Conservation (phyloP, 2,329 filamentous ascomycete species). For the Neofusicoccum cordaticola region DNA sequence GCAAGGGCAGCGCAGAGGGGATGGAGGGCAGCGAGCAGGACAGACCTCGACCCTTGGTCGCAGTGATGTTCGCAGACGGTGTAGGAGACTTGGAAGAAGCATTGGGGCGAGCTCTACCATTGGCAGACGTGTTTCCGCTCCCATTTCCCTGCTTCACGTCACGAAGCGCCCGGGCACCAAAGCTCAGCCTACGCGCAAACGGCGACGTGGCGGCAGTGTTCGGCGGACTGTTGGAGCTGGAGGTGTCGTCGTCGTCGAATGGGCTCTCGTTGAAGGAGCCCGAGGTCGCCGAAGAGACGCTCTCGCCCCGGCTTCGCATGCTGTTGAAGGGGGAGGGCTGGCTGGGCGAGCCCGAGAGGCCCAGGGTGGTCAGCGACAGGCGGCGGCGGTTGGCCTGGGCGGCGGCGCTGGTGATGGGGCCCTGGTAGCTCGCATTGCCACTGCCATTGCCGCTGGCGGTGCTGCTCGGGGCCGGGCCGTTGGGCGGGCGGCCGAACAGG, state of each 20-base stretch:
- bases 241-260: constrained; percentile 59
- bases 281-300: constrained; percentile 47
- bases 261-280: constrained; percentile 50
- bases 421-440: constrained; percentile 31
- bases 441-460: neutral
- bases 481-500: constrained; percentile 41
- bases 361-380: constrained; percentile 50
- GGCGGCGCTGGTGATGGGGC: constrained; percentile 49
- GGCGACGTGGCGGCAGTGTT: constrained; percentile 54
- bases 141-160: constrained; percentile 59
- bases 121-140: constrained; percentile 52
- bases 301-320: constrained; percentile 42
- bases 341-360: constrained; percentile 44
- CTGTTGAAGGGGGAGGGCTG: constrained; percentile 41
- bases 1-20: constrained; percentile 15
- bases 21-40: constrained; percentile 44
- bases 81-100: constrained; percentile 46
- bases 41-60: constrained; percentile 58
- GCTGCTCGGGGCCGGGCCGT: constrained; percentile 22
- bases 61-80: constrained; percentile 44
- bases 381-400: constrained; percentile 50
- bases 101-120: constrained; percentile 57
- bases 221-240: constrained; percentile 57
- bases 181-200: constrained; percentile 82
- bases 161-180: constrained; percentile 76